Evolutionary conservation across 306 rosid species (phyloP), one percentile per base, ranked within the genome.

Genomic region (Leucaena leucocephala): DNA sequence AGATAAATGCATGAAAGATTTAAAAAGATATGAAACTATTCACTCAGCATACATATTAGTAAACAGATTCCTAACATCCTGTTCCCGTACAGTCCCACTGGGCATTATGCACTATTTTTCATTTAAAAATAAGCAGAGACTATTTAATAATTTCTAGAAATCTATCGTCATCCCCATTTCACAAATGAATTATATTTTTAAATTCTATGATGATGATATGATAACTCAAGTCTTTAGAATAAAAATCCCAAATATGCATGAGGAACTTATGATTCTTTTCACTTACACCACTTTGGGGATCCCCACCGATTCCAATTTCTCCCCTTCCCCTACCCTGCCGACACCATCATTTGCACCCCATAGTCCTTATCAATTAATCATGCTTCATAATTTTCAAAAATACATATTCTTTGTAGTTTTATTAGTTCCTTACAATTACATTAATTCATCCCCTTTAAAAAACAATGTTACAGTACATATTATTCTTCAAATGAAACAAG

Each of bases 121-220:
- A 35, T 58, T 74, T 44, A 35, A 19, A 69, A 22, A 72, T 55
- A 9, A 35, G 34, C 45, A 79, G 44, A 54, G 71, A 63, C 71
- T 62, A 71, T 65, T 80, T 61, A 33, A 52, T 13, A 71, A 66
- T 45, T 76, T 72, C 66, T 52, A n/a, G 61, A 71, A 66, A 72
- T 66, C 27, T 44, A 6, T 46, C 52, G 49, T 58, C 79, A 66
- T 10, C 36, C 50, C 46, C 71, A 72, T n/a, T 40, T 27, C 67
- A 36, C 50, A 63, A 43, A 76, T 9, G 13, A 71, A 33, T 40
- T 65, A 34, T 17, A 22, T 44, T 40, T 46, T 11, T 45, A 39
- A 36, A 67, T 19, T 59, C 78, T 17, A 66, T 66, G 12, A n/a
- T 34, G 66, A 63, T 57, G 40, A 27, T 45, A 27, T 57, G 40